These are phyloP conservation scores for Rhazya stricta DNA, from an alignment of 257 asterid genomes.

Conservation along the genomic window DNA sequence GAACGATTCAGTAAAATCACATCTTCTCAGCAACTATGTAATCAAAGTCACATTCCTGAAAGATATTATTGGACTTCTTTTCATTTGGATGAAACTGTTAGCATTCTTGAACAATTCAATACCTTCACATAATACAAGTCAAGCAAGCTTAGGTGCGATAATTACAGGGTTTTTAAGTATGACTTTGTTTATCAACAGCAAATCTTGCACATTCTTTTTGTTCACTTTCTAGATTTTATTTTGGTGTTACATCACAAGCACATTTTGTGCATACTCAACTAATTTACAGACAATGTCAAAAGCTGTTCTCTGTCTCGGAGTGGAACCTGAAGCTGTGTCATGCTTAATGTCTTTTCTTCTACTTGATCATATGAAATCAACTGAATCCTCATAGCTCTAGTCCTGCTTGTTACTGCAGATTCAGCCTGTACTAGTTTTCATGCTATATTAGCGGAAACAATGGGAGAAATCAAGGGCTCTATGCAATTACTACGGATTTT, in stretches of 20 bases:
- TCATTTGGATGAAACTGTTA: background rate
- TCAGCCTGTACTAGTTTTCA: constrained; percentile 16
- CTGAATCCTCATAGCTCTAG: background rate
- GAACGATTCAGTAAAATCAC: background rate
- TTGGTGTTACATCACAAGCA: constrained; percentile 7
- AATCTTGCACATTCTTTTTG: background rate
- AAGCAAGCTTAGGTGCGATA: background rate
- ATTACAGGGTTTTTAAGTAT: background rate
- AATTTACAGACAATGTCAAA: constrained; percentile 4
- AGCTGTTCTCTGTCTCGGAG: background rate
- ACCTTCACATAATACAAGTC: background rate
- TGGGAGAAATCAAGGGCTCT: background rate
- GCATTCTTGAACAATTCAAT: background rate
- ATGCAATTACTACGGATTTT: too few species aligned
- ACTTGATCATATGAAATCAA: background rate
- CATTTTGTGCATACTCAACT: background rate
- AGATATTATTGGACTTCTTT: background rate
- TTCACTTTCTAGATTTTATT: constrained; percentile 1
- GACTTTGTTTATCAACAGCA: background rate
- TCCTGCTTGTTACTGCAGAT: constrained; percentile 13
- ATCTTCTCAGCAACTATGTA: background rate
- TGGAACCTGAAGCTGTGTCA: constrained; percentile 5
- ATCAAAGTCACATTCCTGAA: background rate
- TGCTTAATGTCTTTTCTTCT: background rate
- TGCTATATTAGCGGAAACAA: background rate